Evolutionary conservation across 2,329 filamentous ascomycete genomes (phyloP), one percentile per base, ranked within the genome.

Genomic region (Chrysosporium queenslandicum): DNA sequence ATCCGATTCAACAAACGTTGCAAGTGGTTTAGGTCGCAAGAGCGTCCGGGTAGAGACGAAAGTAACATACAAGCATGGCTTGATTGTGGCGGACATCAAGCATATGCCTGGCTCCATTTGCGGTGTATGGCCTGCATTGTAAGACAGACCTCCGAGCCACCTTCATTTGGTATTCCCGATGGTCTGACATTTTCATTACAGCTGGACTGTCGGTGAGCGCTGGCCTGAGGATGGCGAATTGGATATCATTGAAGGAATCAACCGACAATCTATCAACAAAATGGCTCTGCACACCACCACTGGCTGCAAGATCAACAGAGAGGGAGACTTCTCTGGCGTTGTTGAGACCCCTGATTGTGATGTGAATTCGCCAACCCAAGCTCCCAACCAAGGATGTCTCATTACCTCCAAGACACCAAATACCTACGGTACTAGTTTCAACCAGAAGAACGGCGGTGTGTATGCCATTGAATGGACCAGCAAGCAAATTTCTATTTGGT

Each of bases 161-260:
- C 25, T 16, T 8, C 8, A 4, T 41, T 40, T 12, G 14, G 20
- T 43, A 8, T 16, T 12, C 29, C 14, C 25, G 18, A 9, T 37
- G 47, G 42, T 54, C 52, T 14, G 46, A 60, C 50, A 21, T 50
- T 11, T 2, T 8, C 12, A 41, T 36, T 37, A 46, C 27, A 72
- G 70, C 64, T 79, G 76, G 76, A 74, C 72, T 43, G 64, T 87
- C 30, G 85, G 85, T 14, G 72, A 75, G n/a, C 68, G 77, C 62
- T 90, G 86, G 86, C 86, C 86, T 1, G 65, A 65, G 39, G 72
- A 74, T 6, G 86, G 86, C 43, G 86, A 90, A 69, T 86, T 91
- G 60, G 86, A 91, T 65, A 85, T 90, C 61, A 80, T 90, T 59
- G 86, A 90, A 70, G 85, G 85, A 34, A 83, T 88, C 59, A 86